These are phyloP conservation scores for Neolentinus lepideus DNA, from an alignment of 1,284 basidiomycete species.

Conservation along the genomic window DNA sequence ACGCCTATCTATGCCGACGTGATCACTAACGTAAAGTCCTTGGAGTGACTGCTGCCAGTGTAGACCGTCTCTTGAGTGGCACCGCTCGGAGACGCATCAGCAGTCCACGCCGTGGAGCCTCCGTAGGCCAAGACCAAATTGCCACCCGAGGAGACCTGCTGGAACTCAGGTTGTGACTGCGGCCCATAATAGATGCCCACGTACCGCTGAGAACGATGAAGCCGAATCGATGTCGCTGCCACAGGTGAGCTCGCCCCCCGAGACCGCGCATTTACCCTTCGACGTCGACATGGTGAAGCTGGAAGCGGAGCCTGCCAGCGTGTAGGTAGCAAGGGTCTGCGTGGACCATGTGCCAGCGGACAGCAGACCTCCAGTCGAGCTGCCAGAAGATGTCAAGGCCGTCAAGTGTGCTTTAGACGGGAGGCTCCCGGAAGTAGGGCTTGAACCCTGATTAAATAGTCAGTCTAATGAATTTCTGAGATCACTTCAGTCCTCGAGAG, in stretches of 20 bases:
- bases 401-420: conserved; percentile 39
- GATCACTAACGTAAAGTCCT: conserved; percentile 39
- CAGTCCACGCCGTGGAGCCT: conserved; percentile 45
- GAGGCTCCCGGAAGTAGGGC: conserved; percentile 20
- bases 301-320: conserved; percentile 19
- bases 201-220: conserved; percentile 47
- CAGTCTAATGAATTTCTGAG: neutral
- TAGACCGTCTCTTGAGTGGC: conserved; percentile 41
- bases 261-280: conserved; percentile 32
- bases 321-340: conserved; percentile 29
- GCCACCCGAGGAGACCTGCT: conserved; percentile 39
- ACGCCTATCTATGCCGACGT: conserved; percentile 12
- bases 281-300: conserved; percentile 31
- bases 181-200: conserved; percentile 10
- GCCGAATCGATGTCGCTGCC: conserved; percentile 23
- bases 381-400: conserved; percentile 20
- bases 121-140: conserved; percentile 40
- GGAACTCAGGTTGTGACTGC: neutral
- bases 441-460: neutral
- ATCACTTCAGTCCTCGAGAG: neutral
- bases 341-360: conserved; percentile 30
- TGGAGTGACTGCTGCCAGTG: conserved; percentile 34
- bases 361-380: conserved; percentile 25
- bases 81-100: conserved; percentile 47
- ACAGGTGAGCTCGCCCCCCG: conserved; percentile 23